Evolutionary conservation across 2,329 filamentous ascomycete genomes (phyloP), one percentile per base, ranked within the genome.

Genomic region (Pseudocercospora vitis): DNA sequence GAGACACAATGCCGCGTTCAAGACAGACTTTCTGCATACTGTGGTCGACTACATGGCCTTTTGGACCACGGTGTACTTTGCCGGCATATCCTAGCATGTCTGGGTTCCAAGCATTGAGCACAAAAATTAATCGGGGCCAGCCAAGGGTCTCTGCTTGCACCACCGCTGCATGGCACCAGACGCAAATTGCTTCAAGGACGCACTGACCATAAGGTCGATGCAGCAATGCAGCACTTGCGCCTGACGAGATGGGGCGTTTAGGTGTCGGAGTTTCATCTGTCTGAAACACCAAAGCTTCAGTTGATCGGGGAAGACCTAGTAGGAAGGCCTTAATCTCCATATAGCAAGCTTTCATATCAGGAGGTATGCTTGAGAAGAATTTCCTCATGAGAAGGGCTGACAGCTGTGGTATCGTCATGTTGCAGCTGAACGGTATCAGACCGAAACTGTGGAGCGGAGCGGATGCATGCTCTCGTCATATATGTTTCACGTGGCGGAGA

Each of bases 171-270:
- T 47, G 28, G 14, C 44, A 33, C 44, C 35, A 48, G 46, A 37
- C 14, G 19, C 46, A 48, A 48, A 35, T 48, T 48, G 31, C 44
- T 47, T 47, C 44, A 12, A 33, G 44, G 29, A n/a, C n/a, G 44
- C 44, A 47, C 44, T 23, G 44, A 23, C 28, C 46, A 48, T n/a
- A 12, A 35, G 18, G 29, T 5, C 24, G 16, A 37, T 23, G 45
- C 21, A 48, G 24, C 37, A 19, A 23, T 33, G n/a, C 44, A 26
- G 44, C 26, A 47, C 26, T 19, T 40, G 14, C 29, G 14, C 32
- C 29, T 16, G 19, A 12, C 29, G 14, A 47, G n/a, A 29, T 14
- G 28, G 44, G 9, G 44, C 18, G 26, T 40, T 40, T 40, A 26
- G 19, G 24, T 12, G 18, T 42, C 21, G 18, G 44, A 29, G 28